Base-by-base conservation (phyloP, 192 early-diverging fungal species). In the Helicostylum pulchrum region DNA sequence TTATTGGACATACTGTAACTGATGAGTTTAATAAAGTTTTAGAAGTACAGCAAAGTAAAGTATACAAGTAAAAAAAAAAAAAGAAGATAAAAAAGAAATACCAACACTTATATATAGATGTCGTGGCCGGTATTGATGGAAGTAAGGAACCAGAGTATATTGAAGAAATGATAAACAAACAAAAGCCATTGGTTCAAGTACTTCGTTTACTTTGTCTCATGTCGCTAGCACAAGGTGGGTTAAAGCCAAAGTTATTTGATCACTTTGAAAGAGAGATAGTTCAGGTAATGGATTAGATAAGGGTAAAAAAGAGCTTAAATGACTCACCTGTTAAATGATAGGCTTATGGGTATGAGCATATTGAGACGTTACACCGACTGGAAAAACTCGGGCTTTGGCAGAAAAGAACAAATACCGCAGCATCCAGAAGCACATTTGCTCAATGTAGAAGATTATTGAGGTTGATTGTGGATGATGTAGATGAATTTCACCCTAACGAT, bases 311-410 rank as follows among this genome's bases (percentile, higher is more conserved):
- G n/a, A 61, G 7, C 5, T 5, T 12, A 15, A 23, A 61, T 48
- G 23, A 12, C 32, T 21, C 20, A 19, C 4, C 45, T 78, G 15
- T 30, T 19, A 15, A 15, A 20, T 59, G 15, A n/a, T 59, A 95
- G 75, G 90, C 95, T 0, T 99, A 97, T 82, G 95, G 96, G 12
- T 88, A 87, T 70, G 83, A 91, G 62, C 95, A 99, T 64, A 75
- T 94, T 44, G 74, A 91, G 14, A 99, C 95, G 1, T 72, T 99
- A 14, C 84, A 93, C 65, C 90, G 93, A 62, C 71, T 99, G 39
- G 74, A 76, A 26, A 75, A 76, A 5, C 77, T 85, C 17, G 90
- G 90, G 0, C 76, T 99, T 57, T 68, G 92, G 51, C 72, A 78
- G 48, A 76, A 80, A 46, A 74, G 82, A 49, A 68, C 75, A 19